Base-by-base conservation (phyloP, 768 basidiomycete genomes). In the Pleurotus eryngii region DNA sequence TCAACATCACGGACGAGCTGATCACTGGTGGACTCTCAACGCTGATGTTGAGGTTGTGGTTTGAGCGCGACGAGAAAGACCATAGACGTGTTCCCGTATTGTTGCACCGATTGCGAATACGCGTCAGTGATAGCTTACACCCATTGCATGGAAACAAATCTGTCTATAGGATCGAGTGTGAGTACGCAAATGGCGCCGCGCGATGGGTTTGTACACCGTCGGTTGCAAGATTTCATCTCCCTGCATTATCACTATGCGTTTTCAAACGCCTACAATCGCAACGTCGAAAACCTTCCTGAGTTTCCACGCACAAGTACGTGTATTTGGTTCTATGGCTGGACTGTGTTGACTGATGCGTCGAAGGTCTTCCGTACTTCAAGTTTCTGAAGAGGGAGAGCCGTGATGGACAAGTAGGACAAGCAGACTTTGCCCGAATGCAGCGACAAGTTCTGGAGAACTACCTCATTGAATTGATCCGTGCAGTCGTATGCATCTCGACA, bases 121-220 rank as follows among this genome's bases (percentile, higher is more conserved):
- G 89, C 9, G 81, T 95, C 58, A 92, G 87, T 64, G 93, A 95
- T 70, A 92, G 90, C 59, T 66, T 95, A 24, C 86, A 94, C 72
- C 90, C 92, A 4, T 74, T 90, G 61, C 84, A 92, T 60, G 80
- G 83, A 18, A 74, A 83, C 46, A 90, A 89, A 66, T 84, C 90
- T 4, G 85, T 92, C 2, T 95, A 95, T 68, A 84, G 92, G 14
- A 93, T 95, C 62, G 93, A 95, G 70, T 98, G 95, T 68, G 92
- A 97, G 70, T 98, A 99, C 69, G 96, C 93, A 0, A 95, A 96
- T 61, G 93, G 93, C 18, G 87, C 88, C 11, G 85, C 81, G 66
- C 78, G 94, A 69, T 99, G 97, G 96, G 95, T 97, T 97, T 26
- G 81, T 93, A n/a, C 94, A 94, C 71, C 87, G 96, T 53, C 88